Evolutionary conservation across 2,329 filamentous ascomycete genomes (phyloP).

Genomic region (Talaromyces sp.): DNA sequence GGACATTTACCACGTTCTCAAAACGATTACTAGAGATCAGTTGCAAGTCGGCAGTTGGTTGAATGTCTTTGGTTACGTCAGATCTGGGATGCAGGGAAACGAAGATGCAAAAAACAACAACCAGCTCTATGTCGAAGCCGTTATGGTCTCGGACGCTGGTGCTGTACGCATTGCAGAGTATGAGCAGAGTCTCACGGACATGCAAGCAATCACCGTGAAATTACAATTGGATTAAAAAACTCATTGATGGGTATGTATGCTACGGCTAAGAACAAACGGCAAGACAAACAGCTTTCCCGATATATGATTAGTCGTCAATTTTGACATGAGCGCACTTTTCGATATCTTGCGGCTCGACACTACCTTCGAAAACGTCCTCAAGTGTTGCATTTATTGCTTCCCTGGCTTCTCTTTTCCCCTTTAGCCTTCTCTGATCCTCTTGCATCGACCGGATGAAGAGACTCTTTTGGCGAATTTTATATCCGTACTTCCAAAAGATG

Average conservation of each 20-base stretch:
- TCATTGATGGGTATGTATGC: slow-evolving; percentile 1
- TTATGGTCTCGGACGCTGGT: slow-evolving; percentile 74
- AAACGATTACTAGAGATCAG: slow-evolving; percentile 60
- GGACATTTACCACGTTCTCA: slow-evolving; percentile 68
- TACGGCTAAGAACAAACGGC: neutral
- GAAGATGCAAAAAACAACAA: neutral
- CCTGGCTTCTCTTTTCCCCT: slow-evolving; percentile 37
- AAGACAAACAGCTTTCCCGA: neutral
- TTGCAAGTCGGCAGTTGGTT: slow-evolving; percentile 78
- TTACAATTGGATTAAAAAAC: slow-evolving; percentile 14
- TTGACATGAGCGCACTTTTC: slow-evolving; percentile 10
- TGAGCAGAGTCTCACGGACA: slow-evolving; percentile 55
- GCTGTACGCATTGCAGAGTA: slow-evolving; percentile 70
- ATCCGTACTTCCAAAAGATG: slow-evolving; percentile 65
- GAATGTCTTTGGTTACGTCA: slow-evolving; percentile 80
- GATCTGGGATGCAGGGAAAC: slow-evolving; percentile 1
- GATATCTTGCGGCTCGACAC: slow-evolving; percentile 1
- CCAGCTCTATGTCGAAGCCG: slow-evolving; percentile 62
- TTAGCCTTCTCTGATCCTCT: slow-evolving; percentile 48
- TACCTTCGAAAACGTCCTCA: slow-evolving; percentile 23
- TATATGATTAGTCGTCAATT: neutral
- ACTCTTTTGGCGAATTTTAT: slow-evolving; percentile 56
- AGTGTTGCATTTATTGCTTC: slow-evolving; percentile 21
- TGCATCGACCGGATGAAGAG: slow-evolving; percentile 57
- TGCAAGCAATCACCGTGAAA: slow-evolving; percentile 34